These are phyloP conservation scores for Trichoderma polysporum DNA, from an alignment of 2,329 filamentous ascomycete species.

Conservation along the genomic window DNA sequence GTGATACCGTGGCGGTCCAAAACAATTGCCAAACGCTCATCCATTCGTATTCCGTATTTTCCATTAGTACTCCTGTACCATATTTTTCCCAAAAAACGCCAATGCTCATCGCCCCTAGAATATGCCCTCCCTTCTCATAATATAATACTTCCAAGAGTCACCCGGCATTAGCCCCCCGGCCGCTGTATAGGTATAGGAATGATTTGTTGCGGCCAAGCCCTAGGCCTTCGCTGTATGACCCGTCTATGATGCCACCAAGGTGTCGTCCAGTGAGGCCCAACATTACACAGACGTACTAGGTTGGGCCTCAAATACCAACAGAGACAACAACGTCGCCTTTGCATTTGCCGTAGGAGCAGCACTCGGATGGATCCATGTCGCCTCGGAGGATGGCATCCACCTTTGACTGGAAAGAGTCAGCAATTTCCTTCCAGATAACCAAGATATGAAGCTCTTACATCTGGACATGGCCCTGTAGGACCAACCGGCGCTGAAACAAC, in stretches of 20 bases:
- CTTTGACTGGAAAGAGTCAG: slow-evolving; percentile 29
- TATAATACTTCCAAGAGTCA: neutral
- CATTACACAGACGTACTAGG: neutral
- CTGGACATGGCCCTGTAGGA: slow-evolving; percentile 37
- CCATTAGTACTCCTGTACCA: neutral
- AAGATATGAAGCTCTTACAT: slow-evolving; percentile 28
- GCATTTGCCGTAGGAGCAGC: slow-evolving; percentile 56
- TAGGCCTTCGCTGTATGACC: neutral
- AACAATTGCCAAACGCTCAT: neutral
- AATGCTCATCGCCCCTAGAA: neutral
- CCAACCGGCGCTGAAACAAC: slow-evolving; percentile 31
- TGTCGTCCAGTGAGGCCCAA: neutral
- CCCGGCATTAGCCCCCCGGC: neutral
- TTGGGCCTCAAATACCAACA: slow-evolving; percentile 36
- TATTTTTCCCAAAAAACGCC: slow-evolving; percentile 19
- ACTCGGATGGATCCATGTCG: slow-evolving; percentile 47
- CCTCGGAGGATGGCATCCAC: slow-evolving; percentile 49
- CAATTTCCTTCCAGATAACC: neutral
- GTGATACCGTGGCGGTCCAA: neutral
- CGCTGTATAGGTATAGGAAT: neutral
- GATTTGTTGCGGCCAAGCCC: neutral
- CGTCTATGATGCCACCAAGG: neutral
- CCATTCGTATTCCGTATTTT: neutral
- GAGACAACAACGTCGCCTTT: slow-evolving; percentile 50
- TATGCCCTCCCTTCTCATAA: neutral